Conservation (phyloP, 179 eudicot genomes). For the Heliamphora pulchella region DNA sequence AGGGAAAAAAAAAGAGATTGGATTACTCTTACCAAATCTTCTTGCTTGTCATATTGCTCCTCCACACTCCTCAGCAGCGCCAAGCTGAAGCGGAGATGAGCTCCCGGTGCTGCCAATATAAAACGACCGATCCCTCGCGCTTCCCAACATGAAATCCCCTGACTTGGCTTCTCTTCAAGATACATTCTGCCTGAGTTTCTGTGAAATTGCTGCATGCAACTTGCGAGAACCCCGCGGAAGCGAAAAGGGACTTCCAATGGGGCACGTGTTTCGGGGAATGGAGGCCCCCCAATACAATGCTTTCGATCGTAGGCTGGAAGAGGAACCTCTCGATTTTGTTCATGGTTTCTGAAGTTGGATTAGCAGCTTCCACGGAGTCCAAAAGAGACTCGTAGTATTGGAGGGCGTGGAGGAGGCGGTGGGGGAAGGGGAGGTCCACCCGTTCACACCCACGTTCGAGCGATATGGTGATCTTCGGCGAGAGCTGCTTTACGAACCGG, state of each 20-base stretch:
- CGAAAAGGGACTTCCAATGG: conserved; percentile 54
- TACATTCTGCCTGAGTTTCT: conserved; percentile 70
- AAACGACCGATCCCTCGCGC: conserved; percentile 50
- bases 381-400: conserved; percentile 38
- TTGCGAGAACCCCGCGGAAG: conserved; percentile 51
- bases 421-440: conserved; percentile 51
- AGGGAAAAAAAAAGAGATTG: neutral
- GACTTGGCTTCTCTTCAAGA: conserved; percentile 51
- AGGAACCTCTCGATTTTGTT: conserved; percentile 57
- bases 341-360: conserved; percentile 24
- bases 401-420: conserved; percentile 52
- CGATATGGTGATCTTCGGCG: conserved; percentile 62
- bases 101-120: conserved; percentile 64
- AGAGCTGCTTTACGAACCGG: conserved; percentile 50
- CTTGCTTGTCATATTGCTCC: neutral
- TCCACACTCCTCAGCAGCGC: conserved; percentile 42
- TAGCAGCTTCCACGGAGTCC: conserved; percentile 57
- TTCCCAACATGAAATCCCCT: conserved; percentile 65
- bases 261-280: conserved; percentile 41
- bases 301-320: conserved; percentile 62
- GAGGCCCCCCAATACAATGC: conserved; percentile 48
- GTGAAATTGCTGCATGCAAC: conserved; percentile 54
- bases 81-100: conserved; percentile 72
- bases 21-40: conserved; percentile 7
- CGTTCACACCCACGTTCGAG: conserved; percentile 62